phyloP scores from a whole-genome alignment of 345 rosid species.

The Raphanus raphanistrum region DNA sequence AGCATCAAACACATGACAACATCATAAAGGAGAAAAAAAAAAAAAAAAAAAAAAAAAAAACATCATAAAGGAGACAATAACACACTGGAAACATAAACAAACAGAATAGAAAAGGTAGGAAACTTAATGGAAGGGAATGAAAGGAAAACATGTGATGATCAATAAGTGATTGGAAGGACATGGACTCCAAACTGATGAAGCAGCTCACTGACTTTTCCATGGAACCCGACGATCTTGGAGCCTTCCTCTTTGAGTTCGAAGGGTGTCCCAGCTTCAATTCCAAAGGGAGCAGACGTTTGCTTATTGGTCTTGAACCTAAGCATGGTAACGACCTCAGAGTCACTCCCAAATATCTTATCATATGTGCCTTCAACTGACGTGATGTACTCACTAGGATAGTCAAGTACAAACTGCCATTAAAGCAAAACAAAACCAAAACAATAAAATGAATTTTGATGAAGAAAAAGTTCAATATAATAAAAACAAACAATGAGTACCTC shows the following conservation, averaged over 20 bases:
- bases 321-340: conserved; percentile 1
- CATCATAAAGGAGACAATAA: background rate
- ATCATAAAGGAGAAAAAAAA: background rate
- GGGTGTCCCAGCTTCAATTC: conserved; percentile 14
- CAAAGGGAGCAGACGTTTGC: conserved; percentile 30
- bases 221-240: conserved; percentile 33
- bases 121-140: background rate
- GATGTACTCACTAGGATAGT: conserved; percentile 40
- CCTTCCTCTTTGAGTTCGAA: conserved; percentile 13
- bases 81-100: background rate
- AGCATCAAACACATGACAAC: background rate
- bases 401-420: conserved; percentile 18
- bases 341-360: background rate
- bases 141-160: conserved; percentile 5
- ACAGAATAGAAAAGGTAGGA: background rate
- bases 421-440: background rate
- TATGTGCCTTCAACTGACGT: background rate
- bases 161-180: conserved; percentile 21
- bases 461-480: background rate
- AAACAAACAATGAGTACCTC: conserved; percentile 7
- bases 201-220: conserved; percentile 11
- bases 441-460: background rate
- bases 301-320: conserved; percentile 36
- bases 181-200: conserved; percentile 31
- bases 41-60: too few species aligned